phyloP scores from a whole-genome alignment of 176 grass and related monocot genomes.

The Triticum monococcum region DNA sequence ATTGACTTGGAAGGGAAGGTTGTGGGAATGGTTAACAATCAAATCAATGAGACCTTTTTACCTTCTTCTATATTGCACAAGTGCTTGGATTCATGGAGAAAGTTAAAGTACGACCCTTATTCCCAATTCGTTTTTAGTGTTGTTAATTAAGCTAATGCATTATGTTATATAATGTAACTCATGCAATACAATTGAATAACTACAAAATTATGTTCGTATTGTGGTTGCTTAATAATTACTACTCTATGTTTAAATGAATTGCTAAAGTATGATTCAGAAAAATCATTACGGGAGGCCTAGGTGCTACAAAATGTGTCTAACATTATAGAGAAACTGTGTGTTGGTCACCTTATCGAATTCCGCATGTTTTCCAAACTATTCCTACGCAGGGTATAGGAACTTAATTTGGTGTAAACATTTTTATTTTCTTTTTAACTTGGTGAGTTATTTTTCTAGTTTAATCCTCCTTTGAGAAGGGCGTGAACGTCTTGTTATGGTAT shows the following conservation, averaged over 20 bases:
- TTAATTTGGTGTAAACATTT: background rate
- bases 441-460: background rate
- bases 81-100: background rate
- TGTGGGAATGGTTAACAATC: background rate
- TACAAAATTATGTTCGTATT: background rate
- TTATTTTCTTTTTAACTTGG: background rate
- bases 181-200: background rate
- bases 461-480: background rate
- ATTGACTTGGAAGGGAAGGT: background rate
- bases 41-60: background rate
- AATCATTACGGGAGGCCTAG: background rate
- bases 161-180: background rate
- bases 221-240: background rate
- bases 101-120: background rate
- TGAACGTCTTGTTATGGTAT: too few relatives aligned
- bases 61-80: constrained; percentile 4
- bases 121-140: background rate
- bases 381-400: background rate
- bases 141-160: background rate
- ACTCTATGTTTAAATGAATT: background rate
- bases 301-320: background rate
- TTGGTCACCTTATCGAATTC: background rate
- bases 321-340: background rate
- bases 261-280: background rate
- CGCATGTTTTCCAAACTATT: background rate